Conservation (phyloP, 768 basidiomycete species). For the Agaricus subrufescens region DNA sequence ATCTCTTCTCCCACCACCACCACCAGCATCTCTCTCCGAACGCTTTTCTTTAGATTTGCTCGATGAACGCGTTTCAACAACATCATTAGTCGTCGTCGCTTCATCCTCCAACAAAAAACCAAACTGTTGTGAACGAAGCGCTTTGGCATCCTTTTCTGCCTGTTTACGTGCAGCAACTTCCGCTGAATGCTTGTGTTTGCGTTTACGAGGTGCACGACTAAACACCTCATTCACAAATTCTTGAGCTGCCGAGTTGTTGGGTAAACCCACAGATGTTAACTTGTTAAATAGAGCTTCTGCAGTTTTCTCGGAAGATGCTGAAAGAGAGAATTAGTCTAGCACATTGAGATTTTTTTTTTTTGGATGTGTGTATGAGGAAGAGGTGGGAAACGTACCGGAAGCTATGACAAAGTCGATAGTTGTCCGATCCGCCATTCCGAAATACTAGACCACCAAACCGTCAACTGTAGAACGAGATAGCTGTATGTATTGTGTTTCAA, state of each 20-base stretch:
- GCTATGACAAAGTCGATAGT: conserved; percentile 87
- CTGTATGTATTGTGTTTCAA: conserved; percentile 5
- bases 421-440: conserved; percentile 79
- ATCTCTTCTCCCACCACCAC: conserved; percentile 53
- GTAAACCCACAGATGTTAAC: conserved; percentile 74
- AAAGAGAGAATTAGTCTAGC: neutral
- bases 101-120: conserved; percentile 69
- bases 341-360: neutral
- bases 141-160: conserved; percentile 72
- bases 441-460: conserved; percentile 43
- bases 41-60: conserved; percentile 30
- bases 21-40: conserved; percentile 23
- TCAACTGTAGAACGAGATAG: neutral
- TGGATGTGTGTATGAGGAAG: neutral
- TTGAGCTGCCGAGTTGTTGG: conserved; percentile 76
- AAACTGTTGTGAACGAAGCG: conserved; percentile 67
- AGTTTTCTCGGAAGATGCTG: conserved; percentile 81
- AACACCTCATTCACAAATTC: conserved; percentile 77
- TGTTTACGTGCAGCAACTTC: conserved; percentile 49
- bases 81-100: conserved; percentile 35
- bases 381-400: conserved; percentile 49
- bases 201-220: conserved; percentile 70
- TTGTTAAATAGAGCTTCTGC: conserved; percentile 73
- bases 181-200: conserved; percentile 57
- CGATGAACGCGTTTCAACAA: conserved; percentile 37